These are phyloP conservation scores for Knoxdaviesia proteae DNA, from an alignment of 2,329 filamentous ascomycete genomes.

Conservation along the genomic window DNA sequence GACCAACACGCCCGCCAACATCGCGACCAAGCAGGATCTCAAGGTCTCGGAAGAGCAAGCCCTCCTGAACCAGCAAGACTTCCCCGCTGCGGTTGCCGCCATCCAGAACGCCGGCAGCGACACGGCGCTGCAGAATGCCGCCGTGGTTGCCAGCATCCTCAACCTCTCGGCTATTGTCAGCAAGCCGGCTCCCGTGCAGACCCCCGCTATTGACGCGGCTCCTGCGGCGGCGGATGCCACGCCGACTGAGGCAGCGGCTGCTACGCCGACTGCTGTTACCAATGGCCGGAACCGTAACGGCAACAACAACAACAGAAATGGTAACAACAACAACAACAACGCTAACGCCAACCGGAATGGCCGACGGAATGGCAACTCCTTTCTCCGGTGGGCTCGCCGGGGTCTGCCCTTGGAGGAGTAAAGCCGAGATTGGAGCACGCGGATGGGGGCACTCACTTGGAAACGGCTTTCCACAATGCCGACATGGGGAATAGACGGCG, in stretches of 20 bases:
- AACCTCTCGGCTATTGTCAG: conserved; percentile 10
- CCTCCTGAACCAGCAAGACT: conserved; percentile 26
- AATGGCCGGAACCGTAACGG: conserved; percentile 6
- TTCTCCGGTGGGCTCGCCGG: no score
- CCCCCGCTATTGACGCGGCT: conserved; percentile 10
- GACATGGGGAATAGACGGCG: no score
- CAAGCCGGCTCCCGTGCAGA: conserved; percentile 13
- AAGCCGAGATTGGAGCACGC: no score
- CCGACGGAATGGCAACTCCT: no score
- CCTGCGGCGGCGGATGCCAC: conserved; percentile 4
- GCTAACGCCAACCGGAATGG: neutral
- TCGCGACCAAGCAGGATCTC: conserved; percentile 24
- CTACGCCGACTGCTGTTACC: conserved; percentile 4
- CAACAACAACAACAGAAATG: conserved; percentile 4
- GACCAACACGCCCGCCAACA: conserved; percentile 21
- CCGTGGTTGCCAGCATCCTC: conserved; percentile 18
- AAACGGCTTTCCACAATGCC: no score
- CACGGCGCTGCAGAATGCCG: conserved; percentile 11
- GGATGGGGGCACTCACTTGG: no score
- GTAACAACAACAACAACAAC: conserved; percentile 3
- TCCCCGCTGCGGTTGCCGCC: conserved; percentile 18
- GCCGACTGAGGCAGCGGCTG: conserved; percentile 3
- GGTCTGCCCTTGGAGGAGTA: no score
- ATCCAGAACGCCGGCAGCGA: conserved; percentile 19
- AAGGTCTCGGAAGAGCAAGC: conserved; percentile 26